Conservation (phyloP, 75 land plant species). For the Pseudotsuga menziesii region DNA sequence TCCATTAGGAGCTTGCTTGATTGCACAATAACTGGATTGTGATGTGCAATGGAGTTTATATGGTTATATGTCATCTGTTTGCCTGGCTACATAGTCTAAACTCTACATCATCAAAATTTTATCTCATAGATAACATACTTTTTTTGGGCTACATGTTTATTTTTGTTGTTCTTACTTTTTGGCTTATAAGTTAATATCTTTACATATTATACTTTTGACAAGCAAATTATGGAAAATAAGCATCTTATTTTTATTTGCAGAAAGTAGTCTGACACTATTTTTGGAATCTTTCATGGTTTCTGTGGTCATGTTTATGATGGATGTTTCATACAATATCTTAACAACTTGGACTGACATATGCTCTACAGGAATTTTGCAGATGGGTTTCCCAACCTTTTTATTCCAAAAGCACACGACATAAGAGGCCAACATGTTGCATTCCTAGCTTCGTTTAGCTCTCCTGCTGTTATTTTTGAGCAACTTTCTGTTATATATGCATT, state of each 20-base stretch:
- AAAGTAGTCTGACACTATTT: neutral
- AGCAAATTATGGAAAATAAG: neutral
- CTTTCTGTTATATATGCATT: conserved; percentile 74
- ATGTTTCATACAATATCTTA: neutral
- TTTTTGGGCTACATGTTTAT: neutral
- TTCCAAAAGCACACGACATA: conserved; percentile 72
- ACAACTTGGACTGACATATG: neutral
- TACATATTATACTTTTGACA: neutral
- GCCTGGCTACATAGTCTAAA: neutral
- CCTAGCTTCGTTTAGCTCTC: conserved; percentile 86
- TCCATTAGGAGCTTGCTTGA: neutral
- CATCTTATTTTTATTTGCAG: neutral
- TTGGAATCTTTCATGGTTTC: neutral
- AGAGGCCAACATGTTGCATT: conserved; percentile 87
- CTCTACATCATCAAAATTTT: neutral
- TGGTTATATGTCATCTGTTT: neutral
- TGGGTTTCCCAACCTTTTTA: conserved; percentile 83
- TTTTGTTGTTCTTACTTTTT: neutral
- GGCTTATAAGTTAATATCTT: neutral
- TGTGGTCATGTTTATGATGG: neutral
- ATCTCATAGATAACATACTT: neutral
- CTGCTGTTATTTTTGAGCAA: conserved; percentile 83
- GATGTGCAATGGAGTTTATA: neutral
- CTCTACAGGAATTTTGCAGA: conserved; percentile 69
- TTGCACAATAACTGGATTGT: neutral